These are phyloP conservation scores for Stachybotrys echinatus DNA, from an alignment of 2,329 filamentous ascomycete genomes.

Conservation along the genomic window DNA sequence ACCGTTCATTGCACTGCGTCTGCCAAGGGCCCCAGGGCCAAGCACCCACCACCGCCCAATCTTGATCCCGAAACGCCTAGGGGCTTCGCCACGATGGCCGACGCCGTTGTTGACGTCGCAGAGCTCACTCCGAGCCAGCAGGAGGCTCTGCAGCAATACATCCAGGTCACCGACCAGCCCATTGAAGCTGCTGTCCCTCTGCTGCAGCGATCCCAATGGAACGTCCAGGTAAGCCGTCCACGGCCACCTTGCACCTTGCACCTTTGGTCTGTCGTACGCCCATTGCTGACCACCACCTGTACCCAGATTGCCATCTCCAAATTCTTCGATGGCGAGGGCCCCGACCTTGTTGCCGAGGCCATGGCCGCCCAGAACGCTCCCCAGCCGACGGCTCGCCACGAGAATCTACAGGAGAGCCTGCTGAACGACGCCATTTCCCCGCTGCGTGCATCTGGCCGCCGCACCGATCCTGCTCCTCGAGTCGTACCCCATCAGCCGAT, in stretches of 20 bases:
- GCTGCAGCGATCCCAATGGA: constrained; percentile 88
- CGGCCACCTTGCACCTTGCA: background rate
- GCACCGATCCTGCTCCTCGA: constrained; percentile 68
- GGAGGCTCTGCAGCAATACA: constrained; percentile 81
- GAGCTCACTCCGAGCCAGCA: constrained; percentile 75
- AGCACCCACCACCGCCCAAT: background rate
- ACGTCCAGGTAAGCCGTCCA: constrained; percentile 76
- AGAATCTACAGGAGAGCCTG: constrained; percentile 66
- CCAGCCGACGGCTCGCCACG: constrained; percentile 58
- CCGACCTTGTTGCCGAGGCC: constrained; percentile 76
- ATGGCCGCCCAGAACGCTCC: constrained; percentile 59
- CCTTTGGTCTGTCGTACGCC: background rate
- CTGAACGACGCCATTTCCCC: constrained; percentile 21
- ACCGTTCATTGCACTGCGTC: background rate
- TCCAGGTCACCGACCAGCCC: constrained; percentile 80
- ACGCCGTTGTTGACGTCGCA: constrained; percentile 46
- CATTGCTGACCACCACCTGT: background rate
- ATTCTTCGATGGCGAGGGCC: constrained; percentile 93
- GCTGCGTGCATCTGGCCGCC: constrained; percentile 15
- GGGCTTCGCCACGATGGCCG: constrained; percentile 20
- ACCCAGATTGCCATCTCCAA: constrained; percentile 86
- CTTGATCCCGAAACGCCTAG: background rate
- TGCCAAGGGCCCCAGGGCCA: background rate
- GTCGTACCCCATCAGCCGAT: constrained; percentile 74
- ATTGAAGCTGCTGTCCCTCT: constrained; percentile 70